These are phyloP conservation scores for Fomitiporia mediterranea DNA, from an alignment of 1,284 basidiomycete species.

Conservation along the genomic window DNA sequence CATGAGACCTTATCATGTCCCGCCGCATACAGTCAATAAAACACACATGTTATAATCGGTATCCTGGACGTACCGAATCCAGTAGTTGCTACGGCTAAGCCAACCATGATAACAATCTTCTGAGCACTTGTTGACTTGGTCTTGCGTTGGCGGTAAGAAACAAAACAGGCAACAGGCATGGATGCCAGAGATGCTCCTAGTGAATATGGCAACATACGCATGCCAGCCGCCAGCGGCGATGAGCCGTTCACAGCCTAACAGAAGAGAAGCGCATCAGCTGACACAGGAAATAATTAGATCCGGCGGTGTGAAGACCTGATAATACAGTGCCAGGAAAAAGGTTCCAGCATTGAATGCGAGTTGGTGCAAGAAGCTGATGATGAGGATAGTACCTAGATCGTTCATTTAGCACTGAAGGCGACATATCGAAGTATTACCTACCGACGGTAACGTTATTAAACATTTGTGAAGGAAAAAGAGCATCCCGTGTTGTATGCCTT, in stretches of 20 bases:
- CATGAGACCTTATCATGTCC: constrained; percentile 50
- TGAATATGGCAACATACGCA: constrained; percentile 73
- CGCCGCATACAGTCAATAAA: constrained; percentile 13
- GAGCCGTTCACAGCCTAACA: constrained; percentile 59
- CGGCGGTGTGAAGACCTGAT: constrained; percentile 48
- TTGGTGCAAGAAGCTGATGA: constrained; percentile 72
- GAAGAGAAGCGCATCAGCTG: constrained; percentile 14
- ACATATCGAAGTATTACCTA: constrained; percentile 30
- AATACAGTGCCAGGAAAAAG: constrained; percentile 76
- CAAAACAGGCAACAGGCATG: constrained; percentile 74
- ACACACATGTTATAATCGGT: constrained; percentile 9
- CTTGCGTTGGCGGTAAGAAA: constrained; percentile 55
- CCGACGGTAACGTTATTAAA: constrained; percentile 58
- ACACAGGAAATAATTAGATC: background rate
- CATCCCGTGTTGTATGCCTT: constrained; percentile 55
- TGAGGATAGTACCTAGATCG: constrained; percentile 53
- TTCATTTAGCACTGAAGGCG: constrained; percentile 23
- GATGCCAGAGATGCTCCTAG: constrained; percentile 76
- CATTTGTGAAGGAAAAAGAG: constrained; percentile 60
- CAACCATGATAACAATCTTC: constrained; percentile 55
- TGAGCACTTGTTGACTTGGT: constrained; percentile 57
- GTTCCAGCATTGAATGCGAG: constrained; percentile 77
- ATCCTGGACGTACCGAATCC: constrained; percentile 59
- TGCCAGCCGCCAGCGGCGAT: constrained; percentile 61
- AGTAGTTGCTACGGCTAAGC: constrained; percentile 56